Evolutionary conservation across 352 stramenopile genomes (phyloP).

Genomic region (Globisporangium nagaii): DNA sequence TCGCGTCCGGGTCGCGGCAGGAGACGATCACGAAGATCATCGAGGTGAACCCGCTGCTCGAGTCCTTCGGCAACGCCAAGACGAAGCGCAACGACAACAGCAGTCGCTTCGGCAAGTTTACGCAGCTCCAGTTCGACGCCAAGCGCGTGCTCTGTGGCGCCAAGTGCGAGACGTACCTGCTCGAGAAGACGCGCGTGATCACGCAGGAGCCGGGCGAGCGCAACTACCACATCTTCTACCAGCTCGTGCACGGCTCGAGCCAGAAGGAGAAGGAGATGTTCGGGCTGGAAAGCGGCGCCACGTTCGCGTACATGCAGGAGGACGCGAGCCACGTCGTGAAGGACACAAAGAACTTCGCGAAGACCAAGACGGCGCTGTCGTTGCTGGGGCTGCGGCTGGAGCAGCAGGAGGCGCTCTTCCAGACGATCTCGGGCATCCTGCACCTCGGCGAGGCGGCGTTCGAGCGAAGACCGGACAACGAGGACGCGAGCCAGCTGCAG

Average conservation of each 20-base stretch:
- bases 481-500: conserved; percentile 44
- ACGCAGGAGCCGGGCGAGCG: conserved; percentile 88
- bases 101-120: conserved; percentile 95
- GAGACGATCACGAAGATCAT: conserved; percentile 91
- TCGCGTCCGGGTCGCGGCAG: conserved; percentile 28
- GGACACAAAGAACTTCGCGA: conserved; percentile 48
- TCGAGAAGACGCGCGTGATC: conserved; percentile 95
- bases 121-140: conserved; percentile 91
- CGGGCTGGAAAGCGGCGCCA: conserved; percentile 25
- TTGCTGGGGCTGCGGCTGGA: conserved; percentile 50
- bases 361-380: conserved; percentile 51
- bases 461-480: conserved; percentile 33
- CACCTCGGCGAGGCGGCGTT: conserved; percentile 77
- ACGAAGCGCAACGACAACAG: conserved; percentile 97
- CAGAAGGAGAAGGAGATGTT: conserved; percentile 32
- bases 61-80: conserved; percentile 98
- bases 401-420: conserved; percentile 62
- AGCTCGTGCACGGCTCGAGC: conserved; percentile 61
- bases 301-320: conserved; percentile 48
- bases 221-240: conserved; percentile 97
- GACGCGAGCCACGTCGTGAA: conserved; percentile 30
- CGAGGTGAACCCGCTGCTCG: conserved; percentile 96
- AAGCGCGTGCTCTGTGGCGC: conserved; percentile 76
- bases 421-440: conserved; percentile 65
- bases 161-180: conserved; percentile 93